Conservation (phyloP, 805 yeast genomes). For the Hanseniaspora guilliermondii region DNA sequence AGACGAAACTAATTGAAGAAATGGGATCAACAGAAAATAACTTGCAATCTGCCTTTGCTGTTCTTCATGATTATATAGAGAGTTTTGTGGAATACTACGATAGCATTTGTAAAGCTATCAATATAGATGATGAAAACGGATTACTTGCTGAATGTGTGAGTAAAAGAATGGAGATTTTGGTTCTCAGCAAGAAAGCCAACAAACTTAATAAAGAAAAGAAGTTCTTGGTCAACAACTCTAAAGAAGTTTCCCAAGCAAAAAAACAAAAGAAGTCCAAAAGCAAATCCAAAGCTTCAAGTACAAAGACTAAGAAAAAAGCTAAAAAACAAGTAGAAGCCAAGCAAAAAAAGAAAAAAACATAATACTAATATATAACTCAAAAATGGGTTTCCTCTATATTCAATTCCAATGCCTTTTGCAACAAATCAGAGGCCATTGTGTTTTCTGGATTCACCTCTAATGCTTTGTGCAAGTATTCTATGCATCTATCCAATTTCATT, state of each 20-base stretch:
- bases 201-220: background rate
- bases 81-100: slow-evolving; percentile 2
- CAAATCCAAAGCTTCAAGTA: background rate
- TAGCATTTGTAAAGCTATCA: background rate
- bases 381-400: slow-evolving; percentile 27
- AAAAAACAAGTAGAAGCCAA: background rate
- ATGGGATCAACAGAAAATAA: background rate
- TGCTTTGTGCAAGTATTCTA: slow-evolving; percentile 68
- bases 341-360: background rate
- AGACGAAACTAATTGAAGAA: background rate
- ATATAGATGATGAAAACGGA: background rate
- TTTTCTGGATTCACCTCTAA: slow-evolving; percentile 68
- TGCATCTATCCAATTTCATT: slow-evolving; percentile 52
- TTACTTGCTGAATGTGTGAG: background rate
- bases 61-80: background rate
- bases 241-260: background rate
- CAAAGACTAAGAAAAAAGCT: background rate
- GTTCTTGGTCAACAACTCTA: background rate
- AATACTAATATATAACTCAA: background rate
- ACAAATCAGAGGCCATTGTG: slow-evolving; percentile 69
- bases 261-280: background rate
- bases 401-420: slow-evolving; percentile 63
- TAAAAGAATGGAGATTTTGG: slow-evolving; percentile 6
- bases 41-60: background rate
- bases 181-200: background rate